A percentile compares a stretch with the other conserved stretches of the same genome.
Evolutionary conservation across 441 rosid genomes (phyloP).

Genomic region (Arabidopsis hybrid): DNA sequence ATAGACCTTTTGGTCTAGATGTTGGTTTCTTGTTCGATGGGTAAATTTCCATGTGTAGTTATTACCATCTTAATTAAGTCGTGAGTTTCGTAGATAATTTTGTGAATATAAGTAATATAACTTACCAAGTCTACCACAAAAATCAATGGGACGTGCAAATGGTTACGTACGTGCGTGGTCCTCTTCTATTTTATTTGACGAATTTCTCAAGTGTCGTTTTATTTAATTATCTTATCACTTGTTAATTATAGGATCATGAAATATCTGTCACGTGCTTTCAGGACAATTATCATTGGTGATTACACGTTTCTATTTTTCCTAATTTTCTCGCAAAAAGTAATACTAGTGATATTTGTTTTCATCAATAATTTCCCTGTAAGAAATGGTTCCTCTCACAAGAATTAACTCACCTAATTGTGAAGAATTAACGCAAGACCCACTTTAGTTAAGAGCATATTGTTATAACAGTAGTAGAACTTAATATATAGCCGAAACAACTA

Average conservation of each 20-base stretch:
- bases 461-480: neutral
- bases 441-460: no score
- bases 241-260: constrained; percentile 10
- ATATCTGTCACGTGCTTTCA: constrained; percentile 32
- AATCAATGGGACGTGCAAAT: constrained; percentile 26
- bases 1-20: neutral
- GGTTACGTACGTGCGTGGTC: constrained; percentile 38
- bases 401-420: no score
- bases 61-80: neutral
- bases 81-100: neutral
- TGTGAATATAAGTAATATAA: neutral
- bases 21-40: constrained; percentile 4
- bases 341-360: neutral
- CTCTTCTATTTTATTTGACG: constrained; percentile 29
- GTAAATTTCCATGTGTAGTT: neutral
- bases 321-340: neutral
- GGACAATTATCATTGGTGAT: constrained; percentile 38
- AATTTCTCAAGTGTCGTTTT: constrained; percentile 37
- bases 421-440: no score
- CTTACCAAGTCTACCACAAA: neutral
- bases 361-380: neutral
- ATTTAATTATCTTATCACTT: constrained; percentile 21
- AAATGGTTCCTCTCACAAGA: neutral
- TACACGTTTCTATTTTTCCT: constrained; percentile 47
- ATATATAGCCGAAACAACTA: constrained; percentile 8